Evolutionary conservation across 139 green algal genomes (phyloP).

Genomic region (Coelastrella sp.): DNA sequence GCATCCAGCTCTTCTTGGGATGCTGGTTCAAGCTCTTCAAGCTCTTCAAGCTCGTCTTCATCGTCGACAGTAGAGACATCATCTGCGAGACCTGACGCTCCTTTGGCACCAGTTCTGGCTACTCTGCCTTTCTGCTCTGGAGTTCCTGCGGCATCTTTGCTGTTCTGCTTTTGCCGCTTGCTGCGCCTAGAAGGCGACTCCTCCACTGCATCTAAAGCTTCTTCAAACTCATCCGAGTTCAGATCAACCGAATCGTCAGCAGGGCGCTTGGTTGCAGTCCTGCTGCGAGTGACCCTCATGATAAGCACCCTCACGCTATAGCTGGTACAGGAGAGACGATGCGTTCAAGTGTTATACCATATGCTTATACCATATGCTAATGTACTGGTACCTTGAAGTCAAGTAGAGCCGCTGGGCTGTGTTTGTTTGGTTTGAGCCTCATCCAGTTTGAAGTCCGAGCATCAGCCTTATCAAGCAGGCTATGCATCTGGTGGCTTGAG

Average conservation of each 20-base stretch:
- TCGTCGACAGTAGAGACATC: not conserved
- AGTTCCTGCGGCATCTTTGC: not conserved
- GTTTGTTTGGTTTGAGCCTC: no score
- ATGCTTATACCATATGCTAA: no score
- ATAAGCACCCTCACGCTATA: no score
- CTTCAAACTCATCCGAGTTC: constrained; percentile 26
- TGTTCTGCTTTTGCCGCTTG: not conserved
- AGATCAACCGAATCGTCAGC: not conserved
- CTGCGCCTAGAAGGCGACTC: not conserved
- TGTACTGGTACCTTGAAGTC: no score
- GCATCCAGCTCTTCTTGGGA: not conserved
- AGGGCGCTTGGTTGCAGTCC: not conserved
- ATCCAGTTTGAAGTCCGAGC: no score
- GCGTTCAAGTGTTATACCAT: no score
- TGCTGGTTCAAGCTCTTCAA: not conserved
- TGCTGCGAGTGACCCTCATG: not conserved
- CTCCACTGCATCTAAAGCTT: not conserved
- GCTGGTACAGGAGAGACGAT: no score
- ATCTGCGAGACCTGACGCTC: not conserved
- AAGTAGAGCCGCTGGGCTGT: no score
- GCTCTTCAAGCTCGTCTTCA: not conserved
- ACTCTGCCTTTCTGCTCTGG: not conserved
- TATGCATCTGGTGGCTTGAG: no score
- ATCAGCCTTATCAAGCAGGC: no score
- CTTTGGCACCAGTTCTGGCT: no score